Evolutionary conservation across 1,139 yeast genomes (phyloP).

Genomic region (Petasospora rhodanensis): DNA sequence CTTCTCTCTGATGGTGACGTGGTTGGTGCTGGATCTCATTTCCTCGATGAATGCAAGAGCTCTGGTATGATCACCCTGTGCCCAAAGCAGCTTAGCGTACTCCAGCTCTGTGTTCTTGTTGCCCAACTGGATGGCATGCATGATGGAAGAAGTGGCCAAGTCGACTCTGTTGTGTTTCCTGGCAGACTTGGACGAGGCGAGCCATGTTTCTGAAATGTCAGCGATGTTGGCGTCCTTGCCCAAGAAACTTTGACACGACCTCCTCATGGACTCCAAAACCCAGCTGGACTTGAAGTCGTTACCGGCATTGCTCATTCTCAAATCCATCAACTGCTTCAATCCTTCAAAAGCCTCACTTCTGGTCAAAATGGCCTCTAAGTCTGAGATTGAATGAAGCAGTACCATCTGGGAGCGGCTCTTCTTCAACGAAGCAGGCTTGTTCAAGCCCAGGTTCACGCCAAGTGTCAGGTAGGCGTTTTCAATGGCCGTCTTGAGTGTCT

Average conservation of each 20-base stretch:
- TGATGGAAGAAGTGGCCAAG: slow-evolving; percentile 67
- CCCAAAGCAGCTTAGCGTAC: slow-evolving; percentile 84
- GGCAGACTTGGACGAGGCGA: slow-evolving; percentile 61
- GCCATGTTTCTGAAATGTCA: slow-evolving; percentile 48
- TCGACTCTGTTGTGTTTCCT: slow-evolving; percentile 68
- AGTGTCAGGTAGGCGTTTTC: slow-evolving; percentile 50
- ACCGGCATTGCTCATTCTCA: slow-evolving; percentile 47
- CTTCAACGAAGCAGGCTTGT: slow-evolving; percentile 58
- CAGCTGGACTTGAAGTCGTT: slow-evolving; percentile 62
- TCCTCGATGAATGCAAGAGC: slow-evolving; percentile 63
- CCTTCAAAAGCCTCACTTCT: slow-evolving; percentile 27
- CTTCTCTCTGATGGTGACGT: slow-evolving; percentile 27
- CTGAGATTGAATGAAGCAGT: slow-evolving; percentile 69
- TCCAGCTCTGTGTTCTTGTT: slow-evolving; percentile 61
- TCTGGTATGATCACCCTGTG: slow-evolving; percentile 81
- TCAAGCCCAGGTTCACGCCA: slow-evolving; percentile 58
- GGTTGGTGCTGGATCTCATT: slow-evolving; percentile 20
- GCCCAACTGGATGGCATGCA: slow-evolving; percentile 55
- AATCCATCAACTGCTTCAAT: slow-evolving; percentile 13
- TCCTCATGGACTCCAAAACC: slow-evolving; percentile 55
- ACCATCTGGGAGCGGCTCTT: slow-evolving; percentile 54
- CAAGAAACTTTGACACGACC: slow-evolving; percentile 47
- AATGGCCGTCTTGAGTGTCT: slow-evolving; percentile 37
- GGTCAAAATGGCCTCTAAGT: slow-evolving; percentile 36
- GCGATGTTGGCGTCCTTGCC: slow-evolving; percentile 33